Evolutionary conservation across 1,284 basidiomycete genomes (phyloP).

Genomic region (Pholiota adiposa): DNA sequence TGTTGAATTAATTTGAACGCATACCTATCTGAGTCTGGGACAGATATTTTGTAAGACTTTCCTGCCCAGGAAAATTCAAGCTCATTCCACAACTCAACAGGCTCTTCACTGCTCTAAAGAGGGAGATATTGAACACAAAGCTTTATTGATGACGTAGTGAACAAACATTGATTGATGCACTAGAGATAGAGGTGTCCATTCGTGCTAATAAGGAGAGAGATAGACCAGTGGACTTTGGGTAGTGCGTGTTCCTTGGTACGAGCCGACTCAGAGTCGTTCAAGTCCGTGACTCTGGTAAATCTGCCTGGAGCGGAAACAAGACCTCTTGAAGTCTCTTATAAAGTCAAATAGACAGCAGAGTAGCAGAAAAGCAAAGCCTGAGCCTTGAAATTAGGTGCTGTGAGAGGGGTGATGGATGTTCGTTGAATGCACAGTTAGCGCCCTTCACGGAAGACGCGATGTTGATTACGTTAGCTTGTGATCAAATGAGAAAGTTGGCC

Average conservation of each 20-base stretch:
- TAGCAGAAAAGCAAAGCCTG: too few relatives aligned
- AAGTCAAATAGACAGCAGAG: too few relatives aligned
- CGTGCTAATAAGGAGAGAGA: background rate
- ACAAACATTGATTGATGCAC: constrained; percentile 1
- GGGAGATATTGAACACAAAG: background rate
- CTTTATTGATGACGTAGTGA: background rate
- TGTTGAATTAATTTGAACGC: background rate
- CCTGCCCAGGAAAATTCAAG: constrained; percentile 70
- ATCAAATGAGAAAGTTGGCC: background rate
- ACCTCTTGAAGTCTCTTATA: too few relatives aligned
- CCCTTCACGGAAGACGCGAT: background rate
- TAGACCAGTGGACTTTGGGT: background rate
- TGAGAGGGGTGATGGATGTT: background rate
- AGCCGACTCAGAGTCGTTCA: background rate
- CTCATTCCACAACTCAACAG: constrained; percentile 54
- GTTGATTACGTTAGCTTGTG: constrained; percentile 13
- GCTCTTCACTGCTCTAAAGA: constrained; percentile 9
- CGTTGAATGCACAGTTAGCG: background rate
- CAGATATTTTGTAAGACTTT: constrained; percentile 55
- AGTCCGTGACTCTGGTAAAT: background rate
- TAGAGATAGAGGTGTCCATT: background rate
- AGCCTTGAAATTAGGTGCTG: too few relatives aligned
- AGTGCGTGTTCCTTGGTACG: background rate
- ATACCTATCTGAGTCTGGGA: constrained; percentile 78
- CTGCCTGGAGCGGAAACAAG: too few relatives aligned